A percentile compares a stretch with the other conserved stretches of the same genome.
Conservation (phyloP, 176 grass and related monocot genomes). For the Cymbopogon citratus region DNA sequence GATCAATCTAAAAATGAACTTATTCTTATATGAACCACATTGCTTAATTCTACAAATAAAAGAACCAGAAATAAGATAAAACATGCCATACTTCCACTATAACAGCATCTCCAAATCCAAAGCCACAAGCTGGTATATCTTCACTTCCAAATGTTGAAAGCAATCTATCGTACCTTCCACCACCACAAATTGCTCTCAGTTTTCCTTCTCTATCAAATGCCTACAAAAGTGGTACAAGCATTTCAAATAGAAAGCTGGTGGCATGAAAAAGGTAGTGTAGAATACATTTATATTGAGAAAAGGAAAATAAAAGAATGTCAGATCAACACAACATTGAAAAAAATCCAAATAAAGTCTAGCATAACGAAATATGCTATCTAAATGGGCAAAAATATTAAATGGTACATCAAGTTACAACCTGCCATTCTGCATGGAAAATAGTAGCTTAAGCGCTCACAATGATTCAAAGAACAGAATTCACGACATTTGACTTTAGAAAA, state of each 20-base stretch:
- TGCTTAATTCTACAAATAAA: not conserved
- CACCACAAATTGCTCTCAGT: slow-evolving; percentile 78
- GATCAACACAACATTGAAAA: too few relatives aligned
- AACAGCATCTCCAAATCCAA: slow-evolving; percentile 96
- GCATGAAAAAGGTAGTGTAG: not conserved
- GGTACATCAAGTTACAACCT: not conserved
- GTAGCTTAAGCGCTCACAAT: not conserved
- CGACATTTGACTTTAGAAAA: not conserved
- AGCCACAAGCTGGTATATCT: slow-evolving; percentile 84
- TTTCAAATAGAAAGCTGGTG: not conserved
- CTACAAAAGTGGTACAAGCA: slow-evolving; percentile 20
- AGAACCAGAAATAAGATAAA: not conserved
- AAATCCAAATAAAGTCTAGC: too few relatives aligned
- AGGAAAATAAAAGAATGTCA: not conserved
- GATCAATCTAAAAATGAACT: not conserved
- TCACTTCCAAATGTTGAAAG: slow-evolving; percentile 96
- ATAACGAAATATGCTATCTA: too few relatives aligned
- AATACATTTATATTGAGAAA: not conserved
- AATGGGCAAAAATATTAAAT: not conserved
- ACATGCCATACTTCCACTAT: slow-evolving; percentile 78
- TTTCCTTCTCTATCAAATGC: slow-evolving; percentile 87
- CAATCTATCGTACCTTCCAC: slow-evolving; percentile 72
- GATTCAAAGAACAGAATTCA: not conserved
- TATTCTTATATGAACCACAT: not conserved
- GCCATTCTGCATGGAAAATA: not conserved